Base-by-base conservation (phyloP, 768 basidiomycete species). In the Cyclocybe cylindracea region DNA sequence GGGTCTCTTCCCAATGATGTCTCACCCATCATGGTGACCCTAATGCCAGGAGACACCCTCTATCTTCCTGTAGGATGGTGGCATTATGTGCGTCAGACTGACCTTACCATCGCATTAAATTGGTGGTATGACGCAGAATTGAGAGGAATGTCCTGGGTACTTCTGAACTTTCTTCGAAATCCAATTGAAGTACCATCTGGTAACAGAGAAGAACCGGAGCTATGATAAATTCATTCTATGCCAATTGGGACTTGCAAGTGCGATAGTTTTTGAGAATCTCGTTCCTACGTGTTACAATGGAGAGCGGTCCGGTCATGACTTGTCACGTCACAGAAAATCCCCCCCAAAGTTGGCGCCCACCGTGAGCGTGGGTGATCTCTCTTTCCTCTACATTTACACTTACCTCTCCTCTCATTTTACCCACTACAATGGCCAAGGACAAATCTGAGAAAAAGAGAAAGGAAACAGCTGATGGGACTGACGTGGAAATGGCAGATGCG, bases 11-110 rank as follows among this genome's bases (percentile, higher is more conserved):
- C 83, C 5, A 58, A 70, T 1, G 78, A 78, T 19, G 78, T 87
- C 0, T 78, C 80, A 44, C 87, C 93, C 1, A 78, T 94, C 33
- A 70, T 76, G 10, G 77, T 95, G 19, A 82, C 81, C 1, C 63
- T 97, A 6, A 55, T 70, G 4, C 79, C 82, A 5, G 94, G 94
- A 3, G 88, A 95, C 57, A 85, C 87, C 1, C 70, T 97, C 14
- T 96, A 93, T 68, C 81, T 97, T 14, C 95, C 95, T n/a, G 81
- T 87, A 4, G 87, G 91, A 0, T 97, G 95, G 95, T 96, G 89
- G 87, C 94, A 96, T 65, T 81, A 91, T 61, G 92, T 96, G 34
- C 77, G 83, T 37, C 94, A 97, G 64, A 72, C 79, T 3, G 79
- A 76, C 3, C 72, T 75, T 18, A 84, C 81, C 1, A 82, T 93